A percentile compares a stretch with the other conserved stretches of the same genome.
phyloP scores from a whole-genome alignment of 2,329 filamentous ascomycete species.

The Exophiala dermatitidis region DNA sequence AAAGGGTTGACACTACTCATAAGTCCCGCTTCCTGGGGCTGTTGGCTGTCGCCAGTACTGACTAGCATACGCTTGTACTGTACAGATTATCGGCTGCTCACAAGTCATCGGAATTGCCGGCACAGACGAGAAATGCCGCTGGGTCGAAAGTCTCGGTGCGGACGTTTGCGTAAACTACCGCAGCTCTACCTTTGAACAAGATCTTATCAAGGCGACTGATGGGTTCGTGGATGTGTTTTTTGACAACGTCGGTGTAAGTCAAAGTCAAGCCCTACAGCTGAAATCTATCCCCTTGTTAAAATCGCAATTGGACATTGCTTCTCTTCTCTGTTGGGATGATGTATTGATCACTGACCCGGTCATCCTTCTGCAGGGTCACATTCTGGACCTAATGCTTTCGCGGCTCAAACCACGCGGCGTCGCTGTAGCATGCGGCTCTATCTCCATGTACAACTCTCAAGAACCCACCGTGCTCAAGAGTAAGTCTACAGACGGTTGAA shows the following conservation, averaged over 20 bases:
- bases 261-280: not conserved
- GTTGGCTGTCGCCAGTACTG: too few species aligned
- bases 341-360: not conserved
- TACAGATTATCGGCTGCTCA: slow-evolving; percentile 58
- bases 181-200: slow-evolving; percentile 50
- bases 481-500: not conserved
- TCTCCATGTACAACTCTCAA: slow-evolving; percentile 32
- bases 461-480: slow-evolving; percentile 21
- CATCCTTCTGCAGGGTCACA: slow-evolving; percentile 10
- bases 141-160: slow-evolving; percentile 59
- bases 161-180: slow-evolving; percentile 62
- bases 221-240: slow-evolving; percentile 59
- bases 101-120: slow-evolving; percentile 59
- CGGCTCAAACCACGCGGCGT: slow-evolving; percentile 15
- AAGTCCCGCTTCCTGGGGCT: not conserved
- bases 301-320: too few species aligned
- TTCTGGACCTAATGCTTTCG: slow-evolving; percentile 23
- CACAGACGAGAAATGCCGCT: slow-evolving; percentile 59
- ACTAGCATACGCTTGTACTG: not conserved
- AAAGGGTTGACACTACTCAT: not conserved
- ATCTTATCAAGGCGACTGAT: slow-evolving; percentile 19
- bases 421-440: slow-evolving; percentile 56
- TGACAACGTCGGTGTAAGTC: slow-evolving; percentile 47
- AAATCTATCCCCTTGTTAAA: too few species aligned
- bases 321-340: not conserved